phyloP scores from a whole-genome alignment of 2,329 filamentous ascomycete species.

The Phialophora macrospora region DNA sequence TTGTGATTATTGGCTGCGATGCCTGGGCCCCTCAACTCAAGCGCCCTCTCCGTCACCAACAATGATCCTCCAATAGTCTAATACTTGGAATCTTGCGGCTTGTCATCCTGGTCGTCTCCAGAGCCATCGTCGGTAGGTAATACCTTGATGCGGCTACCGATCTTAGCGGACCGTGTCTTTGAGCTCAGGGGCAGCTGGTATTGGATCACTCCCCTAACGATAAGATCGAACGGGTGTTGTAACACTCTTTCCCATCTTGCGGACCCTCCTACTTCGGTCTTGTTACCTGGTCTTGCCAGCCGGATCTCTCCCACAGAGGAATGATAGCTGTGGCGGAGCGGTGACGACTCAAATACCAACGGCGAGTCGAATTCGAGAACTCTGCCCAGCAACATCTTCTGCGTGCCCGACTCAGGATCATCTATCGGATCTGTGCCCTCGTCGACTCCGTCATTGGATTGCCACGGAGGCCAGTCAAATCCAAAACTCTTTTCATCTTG shows the following conservation, averaged over 20 bases:
- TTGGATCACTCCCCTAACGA: constrained; percentile 86
- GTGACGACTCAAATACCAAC: constrained; percentile 85
- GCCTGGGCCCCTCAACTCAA: no score
- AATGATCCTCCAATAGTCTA: neutral
- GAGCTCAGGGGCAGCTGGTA: constrained; percentile 71
- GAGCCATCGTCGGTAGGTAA: constrained; percentile 45
- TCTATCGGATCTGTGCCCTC: constrained; percentile 67
- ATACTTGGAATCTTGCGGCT: neutral
- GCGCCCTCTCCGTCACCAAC: neutral
- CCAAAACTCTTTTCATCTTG: constrained; percentile 29
- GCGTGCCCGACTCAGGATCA: constrained; percentile 65
- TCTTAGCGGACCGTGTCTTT: constrained; percentile 56
- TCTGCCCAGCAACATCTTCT: constrained; percentile 89
- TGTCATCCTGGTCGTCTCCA: constrained; percentile 25
- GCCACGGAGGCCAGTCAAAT: constrained; percentile 34
- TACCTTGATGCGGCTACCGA: constrained; percentile 50
- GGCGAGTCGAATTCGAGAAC: constrained; percentile 87
- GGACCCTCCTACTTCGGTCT: constrained; percentile 78
- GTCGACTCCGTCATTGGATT: constrained; percentile 51
- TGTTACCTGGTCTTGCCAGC: constrained; percentile 81
- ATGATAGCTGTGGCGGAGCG: constrained; percentile 74
- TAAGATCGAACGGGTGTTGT: constrained; percentile 89
- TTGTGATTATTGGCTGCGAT: neutral
- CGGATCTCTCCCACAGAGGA: constrained; percentile 82
- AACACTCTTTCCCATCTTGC: constrained; percentile 89